Base-by-base conservation (phyloP, 1,284 basidiomycete species). In the Rhodotorula sp. region DNA sequence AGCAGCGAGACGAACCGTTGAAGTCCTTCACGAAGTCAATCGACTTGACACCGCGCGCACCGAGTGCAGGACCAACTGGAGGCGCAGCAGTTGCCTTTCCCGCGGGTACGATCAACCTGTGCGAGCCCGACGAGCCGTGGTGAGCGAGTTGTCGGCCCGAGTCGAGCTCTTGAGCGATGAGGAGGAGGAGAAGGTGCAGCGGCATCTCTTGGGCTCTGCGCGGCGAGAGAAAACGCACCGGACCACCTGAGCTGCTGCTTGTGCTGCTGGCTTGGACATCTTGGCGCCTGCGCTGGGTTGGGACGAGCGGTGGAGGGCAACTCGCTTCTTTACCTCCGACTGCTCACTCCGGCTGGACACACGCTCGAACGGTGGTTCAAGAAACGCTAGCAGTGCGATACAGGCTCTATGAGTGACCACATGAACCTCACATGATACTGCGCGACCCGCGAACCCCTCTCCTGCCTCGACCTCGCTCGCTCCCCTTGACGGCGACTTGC, bases 1-100 rank as follows among this genome's bases (percentile, higher is more conserved):
- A 36, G 32, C 55, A 39, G 32, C 17, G 39, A 49, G 54, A 48
- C 59, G 46, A 9, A 64, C 62, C 56, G 62, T 74, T 77, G 64
- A 74, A 96, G 80, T 95, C 93, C 81, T 98, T 99, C 84, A 94
- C 96, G 80, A 99, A 99, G 83, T 99, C 96, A 89, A 99, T 99
- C 27, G 94, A 95, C 83, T 98, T 98, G 75, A 99, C 94, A 78
- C 96, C 96, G 79, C 93, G 89, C 74, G 96, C 94, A 84, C 96
- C 96, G 62, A 98, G 87, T 29, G 94, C 94, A 64, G 96, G 95
- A 77, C 95, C 96, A 62, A 99, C 91, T 27, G 95, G 95, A 58
- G 95, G 95, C 65, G 93, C 92, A 29, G 95, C 94, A 32, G 93
- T 89, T 47, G 95, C 95, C 81, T 97, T 97, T 53, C 94, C 94